Base-by-base conservation (phyloP, 2,329 filamentous ascomycete genomes). In the Didymella exigua region DNA sequence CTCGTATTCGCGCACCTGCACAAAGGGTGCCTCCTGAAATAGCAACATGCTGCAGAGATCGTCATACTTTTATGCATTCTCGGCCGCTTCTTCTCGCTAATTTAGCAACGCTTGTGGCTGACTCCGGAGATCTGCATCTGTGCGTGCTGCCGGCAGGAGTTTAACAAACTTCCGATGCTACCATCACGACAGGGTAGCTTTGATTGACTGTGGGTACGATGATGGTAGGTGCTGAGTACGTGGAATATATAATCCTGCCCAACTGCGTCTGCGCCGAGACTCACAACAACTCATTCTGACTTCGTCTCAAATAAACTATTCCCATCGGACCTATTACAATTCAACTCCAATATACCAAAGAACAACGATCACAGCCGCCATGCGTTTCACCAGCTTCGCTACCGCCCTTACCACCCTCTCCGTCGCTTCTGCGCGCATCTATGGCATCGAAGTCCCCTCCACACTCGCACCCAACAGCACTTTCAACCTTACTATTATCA, bases 391-490 rank as follows among this genome's bases (percentile, higher is more conserved):
- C 13, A 57, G 26, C 29, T 34, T 52, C 18, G 43, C 54, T 33
- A 49, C 54, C 18, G 21, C 45, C 14, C 33, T 53, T 24, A 34
- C 38, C 23, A 37, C 43, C 27, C 45, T 48, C 33, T 54, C 45
- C 16, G 51, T 40, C 45, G 51, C 45, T 19, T 54, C 51, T 6
- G 45, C 43, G 65, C 75, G 76, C 59, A 79, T 82, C 57, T 61
- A 61, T 52, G 78, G 79, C 68, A 75, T 81, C 62, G 66, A 73
- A 14, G 70, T 77, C 14, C 80, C 80, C 1, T 51, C 68, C 8
- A 78, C 72, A 33, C 73, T 81, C 57, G 67, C 66, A 29, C 73
- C 77, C 4, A 77, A 76, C 56, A 47, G 51, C 29, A 62, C 69
- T 37, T 75, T 79, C 67, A 63, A 70, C 26, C 70, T 76, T 62